phyloP scores from a whole-genome alignment of 139 green algal genomes.

The Zygnema cylindricum region DNA sequence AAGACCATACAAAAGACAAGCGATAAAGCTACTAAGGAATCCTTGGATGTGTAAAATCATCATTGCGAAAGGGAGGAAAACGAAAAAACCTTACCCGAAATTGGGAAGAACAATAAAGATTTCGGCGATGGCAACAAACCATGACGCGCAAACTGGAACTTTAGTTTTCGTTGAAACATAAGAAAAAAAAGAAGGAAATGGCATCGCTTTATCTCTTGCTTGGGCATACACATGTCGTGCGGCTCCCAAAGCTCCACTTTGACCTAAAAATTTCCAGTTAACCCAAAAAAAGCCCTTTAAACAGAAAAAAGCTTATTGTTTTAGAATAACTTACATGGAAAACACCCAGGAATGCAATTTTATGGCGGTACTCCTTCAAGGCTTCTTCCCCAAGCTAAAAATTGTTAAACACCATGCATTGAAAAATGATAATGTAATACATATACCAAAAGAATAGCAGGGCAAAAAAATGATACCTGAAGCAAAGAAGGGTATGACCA shows the following conservation, averaged over 20 bases:
- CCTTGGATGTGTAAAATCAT: too few relatives aligned
- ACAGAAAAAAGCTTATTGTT: too few relatives aligned
- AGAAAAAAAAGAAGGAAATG: neutral
- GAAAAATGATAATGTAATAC: neutral
- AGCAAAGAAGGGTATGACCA: conserved; percentile 44
- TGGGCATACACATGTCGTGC: conserved; percentile 15
- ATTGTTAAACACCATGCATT: too few relatives aligned
- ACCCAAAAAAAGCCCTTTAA: neutral
- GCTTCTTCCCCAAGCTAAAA: too few relatives aligned
- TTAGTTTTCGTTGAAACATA: neutral
- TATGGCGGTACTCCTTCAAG: too few relatives aligned
- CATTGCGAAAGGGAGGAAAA: too few relatives aligned
- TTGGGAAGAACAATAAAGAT: neutral
- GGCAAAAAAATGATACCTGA: neutral
- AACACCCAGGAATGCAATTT: too few relatives aligned
- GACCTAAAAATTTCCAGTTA: neutral
- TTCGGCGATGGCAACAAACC: conserved; percentile 16
- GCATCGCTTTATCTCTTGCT: conserved; percentile 23
- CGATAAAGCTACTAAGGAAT: too few relatives aligned
- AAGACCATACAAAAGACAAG: too few relatives aligned
- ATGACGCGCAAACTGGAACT: conserved; percentile 23
- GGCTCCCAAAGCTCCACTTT: neutral
- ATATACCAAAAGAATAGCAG: neutral
- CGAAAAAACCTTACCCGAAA: conserved; percentile 23
- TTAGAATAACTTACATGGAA: too few relatives aligned